A percentile compares a stretch with the other conserved stretches of the same genome.
Evolutionary conservation across 176 grass and related monocot genomes (phyloP).

Genomic region (Pontederia crassipes): DNA sequence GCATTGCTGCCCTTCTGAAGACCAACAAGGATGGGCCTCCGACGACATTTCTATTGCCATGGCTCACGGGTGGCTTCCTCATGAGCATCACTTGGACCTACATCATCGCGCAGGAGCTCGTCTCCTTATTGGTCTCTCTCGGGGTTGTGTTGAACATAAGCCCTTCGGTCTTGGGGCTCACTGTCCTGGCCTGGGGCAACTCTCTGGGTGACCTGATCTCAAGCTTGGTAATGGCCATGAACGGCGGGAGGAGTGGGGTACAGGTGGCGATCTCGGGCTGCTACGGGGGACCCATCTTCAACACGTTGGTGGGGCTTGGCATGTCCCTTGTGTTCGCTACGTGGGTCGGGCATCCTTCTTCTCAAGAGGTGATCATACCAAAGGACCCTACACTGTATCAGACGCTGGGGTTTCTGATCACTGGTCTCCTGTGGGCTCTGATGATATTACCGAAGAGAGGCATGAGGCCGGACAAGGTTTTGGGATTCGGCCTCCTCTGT

Average conservation of each 20-base stretch:
- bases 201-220: constrained; percentile 58
- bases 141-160: constrained; percentile 26
- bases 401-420: constrained; percentile 27
- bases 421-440: constrained; percentile 34
- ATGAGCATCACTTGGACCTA: constrained; percentile 63
- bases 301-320: constrained; percentile 45
- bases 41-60: constrained; percentile 21
- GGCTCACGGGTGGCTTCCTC: constrained; percentile 51
- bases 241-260: constrained; percentile 18
- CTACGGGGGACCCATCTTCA: constrained; percentile 65
- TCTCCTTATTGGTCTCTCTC: constrained; percentile 32
- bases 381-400: constrained; percentile 25
- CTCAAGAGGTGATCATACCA: constrained; percentile 9
- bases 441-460: constrained; percentile 33
- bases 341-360: constrained; percentile 24
- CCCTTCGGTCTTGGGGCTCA: constrained; percentile 41
- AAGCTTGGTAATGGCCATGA: constrained; percentile 42
- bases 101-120: constrained; percentile 41
- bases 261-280: constrained; percentile 52
- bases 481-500: constrained; percentile 40
- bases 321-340: constrained; percentile 34
- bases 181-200: constrained; percentile 72
- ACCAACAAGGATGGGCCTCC: constrained; percentile 31
- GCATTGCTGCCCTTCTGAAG: constrained; percentile 20
- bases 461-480: constrained; percentile 39